Evolutionary conservation across 2,329 filamentous ascomycete genomes (phyloP), one percentile per base, ranked within the genome.

Genomic region (Fusarium camptoceras): DNA sequence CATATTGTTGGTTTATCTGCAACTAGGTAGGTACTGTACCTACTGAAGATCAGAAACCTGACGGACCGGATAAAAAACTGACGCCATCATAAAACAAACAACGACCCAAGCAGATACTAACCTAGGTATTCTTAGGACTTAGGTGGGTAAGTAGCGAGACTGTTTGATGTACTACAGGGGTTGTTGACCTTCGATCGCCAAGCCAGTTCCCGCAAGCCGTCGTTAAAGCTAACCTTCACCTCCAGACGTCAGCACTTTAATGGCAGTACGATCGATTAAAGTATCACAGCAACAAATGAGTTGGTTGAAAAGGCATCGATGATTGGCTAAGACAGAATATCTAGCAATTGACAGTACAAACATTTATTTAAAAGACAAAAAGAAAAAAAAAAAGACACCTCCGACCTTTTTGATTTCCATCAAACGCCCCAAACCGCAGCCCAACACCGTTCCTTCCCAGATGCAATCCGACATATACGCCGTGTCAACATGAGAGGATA

Each of bases 121-220:
- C 31, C 37, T 28, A n/a, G n/a, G n/a, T n/a, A 44, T 37, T 37
- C 54, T 30, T 47, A 49, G 39, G n/a, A n/a, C n/a, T n/a, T n/a
- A n/a, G n/a, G n/a, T n/a, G n/a, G n/a, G n/a, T n/a, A n/a, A n/a
- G n/a, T n/a, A n/a, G n/a, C n/a, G n/a, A 70, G 56, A 47, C 43
- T 46, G 47, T 39, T 39, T 56, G 63, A 68, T 71, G 46, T 54
- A 60, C 48, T 68, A 58, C 68, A 70, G 59, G 68, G 68, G 53
- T 58, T 30, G 48, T 58, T 24, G 41, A 57, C 51, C 67, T 68
- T 48, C 47, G 37, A 70, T 57, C 42, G 67, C 67, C 67, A 70
- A 71, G 67, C 49, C 54, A 43, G n/a, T 42, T 57, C 54, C 67
- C 43, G 42, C 49, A 54, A 30, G 51, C 20, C 34, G 34, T 66